Evolutionary conservation across 1,139 yeast genomes (phyloP), one percentile per base, ranked within the genome.

Genomic region (Magnusiomyces starmeri): DNA sequence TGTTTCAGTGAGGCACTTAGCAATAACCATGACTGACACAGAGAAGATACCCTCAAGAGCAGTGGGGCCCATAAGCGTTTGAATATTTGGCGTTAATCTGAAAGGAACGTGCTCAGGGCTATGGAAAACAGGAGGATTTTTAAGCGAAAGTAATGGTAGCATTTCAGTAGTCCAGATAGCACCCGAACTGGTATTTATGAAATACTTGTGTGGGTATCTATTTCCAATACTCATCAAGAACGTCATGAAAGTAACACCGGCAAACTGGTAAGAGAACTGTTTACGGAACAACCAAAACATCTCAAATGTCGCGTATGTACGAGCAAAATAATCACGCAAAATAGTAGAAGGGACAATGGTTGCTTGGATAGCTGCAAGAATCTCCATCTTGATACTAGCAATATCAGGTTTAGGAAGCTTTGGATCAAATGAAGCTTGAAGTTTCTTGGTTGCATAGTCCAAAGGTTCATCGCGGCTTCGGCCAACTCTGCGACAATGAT

Each of bases 201-300:
- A 85, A 56, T 92, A 85, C 75, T 90, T 94, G 67, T 87, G 95
- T 2, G 98, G 98, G 60, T 88, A 92, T 64, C 99, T 81, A 52
- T 85, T 83, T 67, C 88, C 88, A 61, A 94, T 89, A 70, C 96
- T 84, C 87, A 94, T 82, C 88, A 92, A 83, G 65, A 87, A 88
- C 1, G 97, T 87, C 75, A 90, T 83, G 69, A 92, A 92, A 40
- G 90, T 82, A 61, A 92, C 85, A 1, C 96, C 83, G n/a, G 97
- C 96, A 70, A 92, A 94, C 69, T 90, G 96, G 20, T 96, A 85
- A 10, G 96, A 81, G 63, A 94, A 94, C 65, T 89, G 96, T 63
- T 90, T 90, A 57, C 97, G 79, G 83, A 94, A 94, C 52, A 90
- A 71, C 98, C 98, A 94, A 74, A 90, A 92, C 64, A 92, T 97